phyloP scores from a whole-genome alignment of 805 yeast species.

The Yamadazyma kitorensis region DNA sequence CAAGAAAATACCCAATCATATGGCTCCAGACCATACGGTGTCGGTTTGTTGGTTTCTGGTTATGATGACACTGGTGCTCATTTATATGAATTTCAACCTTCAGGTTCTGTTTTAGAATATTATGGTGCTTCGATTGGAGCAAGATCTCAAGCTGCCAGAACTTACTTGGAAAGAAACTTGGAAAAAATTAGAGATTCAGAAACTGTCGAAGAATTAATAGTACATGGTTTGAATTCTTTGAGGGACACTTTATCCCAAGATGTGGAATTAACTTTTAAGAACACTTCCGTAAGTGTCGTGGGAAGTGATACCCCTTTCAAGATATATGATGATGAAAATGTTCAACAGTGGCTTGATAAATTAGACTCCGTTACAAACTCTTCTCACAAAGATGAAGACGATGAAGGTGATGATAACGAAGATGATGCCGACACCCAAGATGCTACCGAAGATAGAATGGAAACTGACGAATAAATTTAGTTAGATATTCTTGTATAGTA shows the following conservation, averaged over 20 bases:
- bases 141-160: conserved; percentile 96
- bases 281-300: conserved; percentile 91
- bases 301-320: conserved; percentile 75
- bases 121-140: conserved; percentile 97
- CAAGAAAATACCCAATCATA: conserved; percentile 94
- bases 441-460: conserved; percentile 30
- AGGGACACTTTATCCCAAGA: conserved; percentile 95
- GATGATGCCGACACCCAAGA: conserved; percentile 16
- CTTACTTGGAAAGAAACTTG: conserved; percentile 85
- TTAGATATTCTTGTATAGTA: too few species aligned
- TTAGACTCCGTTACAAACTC: conserved; percentile 64
- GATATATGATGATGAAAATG: conserved; percentile 82
- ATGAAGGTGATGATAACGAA: conserved; percentile 24
- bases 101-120: conserved; percentile 89
- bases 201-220: conserved; percentile 69
- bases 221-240: conserved; percentile 84
- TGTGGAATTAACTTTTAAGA: conserved; percentile 78
- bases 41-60: conserved; percentile 87
- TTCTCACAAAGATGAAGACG: conserved; percentile 46
- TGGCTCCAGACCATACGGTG: conserved; percentile 98
- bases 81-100: conserved; percentile 90
- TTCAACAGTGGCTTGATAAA: conserved; percentile 76
- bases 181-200: conserved; percentile 61
- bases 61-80: conserved; percentile 94
- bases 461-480: conserved; percentile 27